Evolutionary conservation across 179 eudicot species (phyloP).

Genomic region (Corrigiola litoralis): DNA sequence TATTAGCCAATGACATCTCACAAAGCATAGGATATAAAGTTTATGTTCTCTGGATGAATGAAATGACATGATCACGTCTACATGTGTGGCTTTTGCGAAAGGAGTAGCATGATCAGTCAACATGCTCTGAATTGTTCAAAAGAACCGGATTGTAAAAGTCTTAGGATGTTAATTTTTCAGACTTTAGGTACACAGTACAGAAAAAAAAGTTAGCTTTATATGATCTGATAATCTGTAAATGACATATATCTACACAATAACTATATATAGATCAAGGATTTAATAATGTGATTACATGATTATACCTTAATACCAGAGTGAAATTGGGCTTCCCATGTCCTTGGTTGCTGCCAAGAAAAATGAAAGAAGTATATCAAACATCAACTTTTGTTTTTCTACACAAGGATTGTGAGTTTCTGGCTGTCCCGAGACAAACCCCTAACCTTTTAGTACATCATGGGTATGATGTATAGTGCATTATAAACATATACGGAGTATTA

Average conservation of each 20-base stretch:
- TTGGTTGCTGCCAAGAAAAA: conserved; percentile 38
- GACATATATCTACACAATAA: conserved; percentile 14
- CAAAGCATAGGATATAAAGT: background rate
- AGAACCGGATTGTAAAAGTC: background rate
- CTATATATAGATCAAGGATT: background rate
- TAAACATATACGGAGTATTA: too few relatives aligned
- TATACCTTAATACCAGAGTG: conserved; percentile 52
- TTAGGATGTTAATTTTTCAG: background rate
- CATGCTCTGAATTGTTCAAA: background rate
- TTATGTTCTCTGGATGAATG: background rate
- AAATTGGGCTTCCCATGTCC: conserved; percentile 56
- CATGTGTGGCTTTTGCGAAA: background rate
- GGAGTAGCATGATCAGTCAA: background rate
- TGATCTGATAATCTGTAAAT: conserved; percentile 2
- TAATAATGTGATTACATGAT: background rate
- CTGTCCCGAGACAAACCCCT: too few relatives aligned
- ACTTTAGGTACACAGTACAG: background rate
- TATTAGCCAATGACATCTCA: background rate
- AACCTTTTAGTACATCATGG: too few relatives aligned
- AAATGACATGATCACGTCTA: background rate
- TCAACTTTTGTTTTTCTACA: background rate
- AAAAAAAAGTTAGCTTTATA: conserved; percentile 9
- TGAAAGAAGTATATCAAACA: background rate
- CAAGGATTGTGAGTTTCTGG: too few relatives aligned
- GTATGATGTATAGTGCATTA: too few relatives aligned